Conservation (phyloP, 495 filamentous ascomycete species). For the Cercophora newfieldiana region DNA sequence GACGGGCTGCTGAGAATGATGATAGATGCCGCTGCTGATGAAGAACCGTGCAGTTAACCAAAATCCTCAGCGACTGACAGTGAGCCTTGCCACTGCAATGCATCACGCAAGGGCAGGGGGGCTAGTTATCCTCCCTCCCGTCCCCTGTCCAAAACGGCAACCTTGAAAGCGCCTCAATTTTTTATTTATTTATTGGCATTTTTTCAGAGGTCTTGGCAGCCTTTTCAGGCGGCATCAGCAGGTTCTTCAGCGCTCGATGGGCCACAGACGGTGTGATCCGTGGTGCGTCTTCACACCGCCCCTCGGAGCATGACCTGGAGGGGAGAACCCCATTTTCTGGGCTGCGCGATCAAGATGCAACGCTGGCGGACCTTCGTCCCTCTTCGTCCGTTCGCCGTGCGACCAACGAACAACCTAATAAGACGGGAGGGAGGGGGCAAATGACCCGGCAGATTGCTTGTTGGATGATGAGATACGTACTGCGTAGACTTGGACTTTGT, state of each 20-base stretch:
- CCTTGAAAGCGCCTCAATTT: background rate
- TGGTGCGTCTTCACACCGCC: too few relatives aligned
- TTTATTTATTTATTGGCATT: too few relatives aligned
- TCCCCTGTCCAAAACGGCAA: background rate
- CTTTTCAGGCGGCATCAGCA: too few relatives aligned
- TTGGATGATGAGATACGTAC: too few relatives aligned
- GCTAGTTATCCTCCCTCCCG: background rate
- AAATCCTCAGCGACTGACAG: background rate
- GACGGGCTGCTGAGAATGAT: background rate
- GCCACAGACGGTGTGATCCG: too few relatives aligned
- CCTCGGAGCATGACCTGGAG: too few relatives aligned
- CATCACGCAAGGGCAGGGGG: background rate
- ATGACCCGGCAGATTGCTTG: background rate
- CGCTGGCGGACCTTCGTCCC: background rate
- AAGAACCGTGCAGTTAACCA: constrained; percentile 13
- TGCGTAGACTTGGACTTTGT: too few relatives aligned
- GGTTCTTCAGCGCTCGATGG: too few relatives aligned
- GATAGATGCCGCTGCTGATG: background rate
- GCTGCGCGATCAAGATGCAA: too few relatives aligned
- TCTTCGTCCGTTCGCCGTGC: background rate
- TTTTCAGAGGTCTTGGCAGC: too few relatives aligned
- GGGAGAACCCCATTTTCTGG: too few relatives aligned
- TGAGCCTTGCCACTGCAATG: background rate
- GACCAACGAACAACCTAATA: background rate
- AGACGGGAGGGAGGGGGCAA: background rate